Evolutionary conservation across 345 rosid species (phyloP).

Genomic region (Populus ilicifolia): DNA sequence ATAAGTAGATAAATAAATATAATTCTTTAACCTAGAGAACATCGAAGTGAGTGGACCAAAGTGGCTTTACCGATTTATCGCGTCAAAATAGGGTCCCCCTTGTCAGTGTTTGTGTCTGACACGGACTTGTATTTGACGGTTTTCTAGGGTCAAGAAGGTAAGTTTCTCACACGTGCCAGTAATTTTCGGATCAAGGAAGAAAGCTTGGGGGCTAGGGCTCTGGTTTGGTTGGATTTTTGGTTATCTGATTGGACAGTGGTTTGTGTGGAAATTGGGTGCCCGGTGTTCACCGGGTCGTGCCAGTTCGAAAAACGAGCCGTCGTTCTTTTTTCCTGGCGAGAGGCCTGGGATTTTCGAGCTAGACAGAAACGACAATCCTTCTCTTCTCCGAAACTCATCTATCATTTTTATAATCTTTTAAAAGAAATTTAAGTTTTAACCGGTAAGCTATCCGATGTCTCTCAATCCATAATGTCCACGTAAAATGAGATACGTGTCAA

Average conservation of each 20-base stretch:
- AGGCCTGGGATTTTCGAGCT: background rate
- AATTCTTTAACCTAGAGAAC: background rate
- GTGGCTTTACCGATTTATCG: background rate
- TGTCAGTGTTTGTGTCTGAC: background rate
- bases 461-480: too few relatives aligned
- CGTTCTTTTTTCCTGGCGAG: background rate
- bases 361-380: background rate
- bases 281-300: background rate
- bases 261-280: background rate
- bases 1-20: too few relatives aligned
- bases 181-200: background rate
- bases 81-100: conserved; percentile 6
- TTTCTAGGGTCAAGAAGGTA: background rate
- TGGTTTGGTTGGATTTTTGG: background rate
- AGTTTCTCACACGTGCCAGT: conserved; percentile 9
- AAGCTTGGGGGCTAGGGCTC: background rate
- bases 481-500: too few relatives aligned
- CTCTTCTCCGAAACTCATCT: background rate
- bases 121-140: background rate
- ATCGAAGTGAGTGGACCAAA: conserved; percentile 17
- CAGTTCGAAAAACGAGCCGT: background rate
- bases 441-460: too few relatives aligned
- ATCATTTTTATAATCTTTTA: too few relatives aligned
- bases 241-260: background rate
- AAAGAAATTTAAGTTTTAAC: too few relatives aligned